Evolutionary conservation across 441 rosid genomes (phyloP).

Genomic region (Populus hybrid): DNA sequence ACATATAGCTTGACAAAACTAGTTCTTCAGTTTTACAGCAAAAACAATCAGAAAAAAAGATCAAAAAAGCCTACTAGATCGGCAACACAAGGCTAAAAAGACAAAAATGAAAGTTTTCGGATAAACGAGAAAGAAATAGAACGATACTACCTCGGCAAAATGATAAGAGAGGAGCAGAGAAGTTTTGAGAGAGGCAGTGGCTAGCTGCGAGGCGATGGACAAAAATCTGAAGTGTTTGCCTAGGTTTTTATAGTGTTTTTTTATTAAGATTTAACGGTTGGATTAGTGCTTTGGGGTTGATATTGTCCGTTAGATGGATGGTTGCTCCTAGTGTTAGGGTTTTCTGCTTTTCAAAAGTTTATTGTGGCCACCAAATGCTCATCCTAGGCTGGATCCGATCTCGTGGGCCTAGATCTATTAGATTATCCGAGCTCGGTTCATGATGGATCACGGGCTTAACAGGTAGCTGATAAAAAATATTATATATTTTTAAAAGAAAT

Average conservation of each 20-base stretch:
- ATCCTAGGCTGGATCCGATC: not conserved
- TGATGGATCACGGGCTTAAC: not conserved
- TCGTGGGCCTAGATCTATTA: not conserved
- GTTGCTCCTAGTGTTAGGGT: slow-evolving; percentile 1
- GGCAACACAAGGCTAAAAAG: not conserved
- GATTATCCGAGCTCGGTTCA: not conserved
- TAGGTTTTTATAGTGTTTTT: not conserved
- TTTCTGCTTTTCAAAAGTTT: not conserved
- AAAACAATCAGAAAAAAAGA: too few species aligned
- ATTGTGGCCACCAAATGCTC: not conserved
- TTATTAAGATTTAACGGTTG: slow-evolving; percentile 3
- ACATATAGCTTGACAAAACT: not conserved
- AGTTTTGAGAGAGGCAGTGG: not conserved
- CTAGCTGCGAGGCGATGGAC: not conserved
- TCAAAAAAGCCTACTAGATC: too few species aligned
- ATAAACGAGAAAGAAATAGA: not conserved
- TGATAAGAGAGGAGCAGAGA: too few species aligned
- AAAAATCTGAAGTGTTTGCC: not conserved
- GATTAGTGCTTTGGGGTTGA: not conserved
- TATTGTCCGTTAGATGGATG: slow-evolving; percentile 6
- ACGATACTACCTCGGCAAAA: not conserved
- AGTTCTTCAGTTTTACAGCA: not conserved
- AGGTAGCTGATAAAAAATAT: too few species aligned
- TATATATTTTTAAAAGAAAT: too few species aligned
- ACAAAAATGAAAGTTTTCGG: too few species aligned